A percentile compares a stretch with the other conserved stretches of the same genome.
Conservation (phyloP, 176 grass and related monocot species). For the Juncus inflexus region DNA sequence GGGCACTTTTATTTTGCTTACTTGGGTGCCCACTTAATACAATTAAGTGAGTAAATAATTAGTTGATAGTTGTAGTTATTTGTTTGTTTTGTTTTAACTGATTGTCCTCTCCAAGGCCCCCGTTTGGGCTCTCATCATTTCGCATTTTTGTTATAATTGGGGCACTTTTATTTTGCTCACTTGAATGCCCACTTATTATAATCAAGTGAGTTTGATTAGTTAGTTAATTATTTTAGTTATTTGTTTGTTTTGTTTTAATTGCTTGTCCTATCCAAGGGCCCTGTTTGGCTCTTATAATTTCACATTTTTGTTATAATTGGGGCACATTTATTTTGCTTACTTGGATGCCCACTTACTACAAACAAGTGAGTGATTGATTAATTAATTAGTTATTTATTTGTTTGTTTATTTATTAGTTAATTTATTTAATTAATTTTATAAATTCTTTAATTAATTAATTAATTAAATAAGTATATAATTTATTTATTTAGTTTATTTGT, state of each 20-base stretch:
- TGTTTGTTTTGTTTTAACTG: conserved; percentile 45
- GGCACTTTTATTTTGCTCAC: conserved; percentile 97
- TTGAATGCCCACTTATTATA: conserved; percentile 99
- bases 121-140: conserved; percentile 96
- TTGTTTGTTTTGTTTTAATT: conserved; percentile 67
- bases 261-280: conserved; percentile 82
- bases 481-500: too few relatives aligned
- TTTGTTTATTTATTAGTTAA: too few relatives aligned
- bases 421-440: conserved; percentile 58
- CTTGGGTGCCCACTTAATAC: conserved; percentile 99
- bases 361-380: conserved; percentile 84
- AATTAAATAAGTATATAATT: conserved; percentile 86
- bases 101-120: conserved; percentile 87
- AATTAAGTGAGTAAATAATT: conserved; percentile 52
- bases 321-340: conserved; percentile 97
- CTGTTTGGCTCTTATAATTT: conserved; percentile 96
- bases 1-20: conserved; percentile 97
- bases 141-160: conserved; percentile 98
- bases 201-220: conserved; percentile 48
- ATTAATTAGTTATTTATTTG: too few relatives aligned
- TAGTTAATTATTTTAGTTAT: conserved; percentile 30
- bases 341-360: conserved; percentile 99
- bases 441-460: conserved; percentile 97
- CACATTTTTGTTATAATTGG: conserved; percentile 98
- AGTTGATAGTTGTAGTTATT: neutral